Base-by-base conservation (phyloP, 148 eudicot genomes). In the Cornus kousa region DNA sequence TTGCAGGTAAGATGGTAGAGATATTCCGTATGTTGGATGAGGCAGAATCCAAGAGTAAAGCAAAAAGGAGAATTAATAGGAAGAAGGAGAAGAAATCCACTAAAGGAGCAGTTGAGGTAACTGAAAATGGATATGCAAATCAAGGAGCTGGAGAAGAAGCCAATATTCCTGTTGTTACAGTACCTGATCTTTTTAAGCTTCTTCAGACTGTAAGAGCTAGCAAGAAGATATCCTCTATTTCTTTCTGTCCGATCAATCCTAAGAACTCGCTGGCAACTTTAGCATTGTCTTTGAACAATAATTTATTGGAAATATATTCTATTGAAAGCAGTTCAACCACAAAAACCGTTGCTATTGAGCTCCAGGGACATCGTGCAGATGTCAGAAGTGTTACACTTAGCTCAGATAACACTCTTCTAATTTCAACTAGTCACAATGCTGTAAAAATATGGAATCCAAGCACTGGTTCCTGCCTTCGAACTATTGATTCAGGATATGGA, bases 371-470 rank as follows among this genome's bases (percentile, higher is more conserved):
- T 77, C 97, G 97, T 72, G 88, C 98, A 77, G 99, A 88, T 84
- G 88, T 96, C 67, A 90, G 99, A 85, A 96, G 99, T 82, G 90
- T 96, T 48, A 82, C 91, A 37, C 95, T 96, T 75, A 93, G 98
- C 85, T 86, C 94, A 33, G 98, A 96, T 84, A 93, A 91, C 82
- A 88, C 97, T 39, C 99, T 96, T 87, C 83, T 96, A 73, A 77
- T 96, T 92, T 91, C 98, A 65, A 96, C 99, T 73, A 93, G 92
- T 84, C 99, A 96, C 81, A 92, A 86, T 81, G 81, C 95, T 6
- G 90, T 90, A 57, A 96, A 96, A 87, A 92, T 96, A 83, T 96
- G 99, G 99, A 96, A 93, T 78, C 99, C 99, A 66, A 96, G 91
- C 79, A 89, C 95, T 71, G 91, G 95, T 75, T 88, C 86, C 75